Evolutionary conservation across 2,329 filamentous ascomycete genomes (phyloP), one percentile per base, ranked within the genome.

Genomic region (Neofusicoccum sp.): DNA sequence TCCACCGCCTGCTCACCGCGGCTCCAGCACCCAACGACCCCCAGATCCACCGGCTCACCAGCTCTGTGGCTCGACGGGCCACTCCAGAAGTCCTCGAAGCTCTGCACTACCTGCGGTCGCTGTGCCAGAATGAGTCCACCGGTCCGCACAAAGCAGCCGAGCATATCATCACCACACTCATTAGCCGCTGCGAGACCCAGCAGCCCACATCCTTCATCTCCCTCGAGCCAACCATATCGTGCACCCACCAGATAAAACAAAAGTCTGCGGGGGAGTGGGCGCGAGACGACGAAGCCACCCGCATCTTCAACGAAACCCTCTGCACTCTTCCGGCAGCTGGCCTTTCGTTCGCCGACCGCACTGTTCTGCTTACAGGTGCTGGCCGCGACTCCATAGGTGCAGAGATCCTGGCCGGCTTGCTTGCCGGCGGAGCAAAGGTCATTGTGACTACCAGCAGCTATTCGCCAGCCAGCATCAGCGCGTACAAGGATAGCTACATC

Each of bases 361-460:
- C 66, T 2, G 71, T 76, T 4, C 67, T 79, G 2, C 61, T 79
- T 4, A 79, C 76, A 4, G 77, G 77, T 5, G 76, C 75, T 4
- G 75, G 77, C 8, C 67, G 68, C 5, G 66, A 66, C 29, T 79
- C 77, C 1, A 79, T 79, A 54, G 76, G 73, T 7, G 68, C 70
- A 1, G 67, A 74, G 22, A 70, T 79, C 11, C 50, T 79, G 1
- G 44, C 69, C 48, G 67, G 69, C 16, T 67, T 77, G 3, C 68
- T 78, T 12, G 66, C 64, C 12, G 74, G 71, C n/a, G 76, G 76
- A 33, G 75, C 76, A 0, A 69, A 67, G 16, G 77, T 80, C 7
- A 64, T 79, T 8, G 76, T 79, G 8, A 79, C 77, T 3, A 79
- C 78, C 6, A 79, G 74, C 56, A 69, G 67, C 43, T 68, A 71